These are phyloP conservation scores for Deuterostichococcus epilithicus DNA, from an alignment of 139 green algal genomes.

Conservation along the genomic window DNA sequence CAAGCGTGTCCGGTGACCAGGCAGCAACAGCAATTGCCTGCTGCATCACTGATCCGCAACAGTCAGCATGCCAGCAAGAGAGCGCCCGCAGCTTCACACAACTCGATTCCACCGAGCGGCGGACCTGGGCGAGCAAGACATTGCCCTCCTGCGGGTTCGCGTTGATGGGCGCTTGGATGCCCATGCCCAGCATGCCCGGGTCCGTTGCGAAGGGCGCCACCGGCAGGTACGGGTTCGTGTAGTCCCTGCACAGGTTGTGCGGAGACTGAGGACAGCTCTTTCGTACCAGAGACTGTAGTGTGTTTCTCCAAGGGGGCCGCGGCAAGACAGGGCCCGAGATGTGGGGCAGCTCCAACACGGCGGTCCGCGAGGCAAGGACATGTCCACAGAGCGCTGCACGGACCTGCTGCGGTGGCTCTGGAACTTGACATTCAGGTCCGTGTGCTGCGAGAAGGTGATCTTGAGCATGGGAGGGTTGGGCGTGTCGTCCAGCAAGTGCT, in stretches of 20 bases:
- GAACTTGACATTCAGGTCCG: slow-evolving; percentile 57
- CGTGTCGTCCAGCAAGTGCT: slow-evolving; percentile 36
- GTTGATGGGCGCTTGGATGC: not conserved
- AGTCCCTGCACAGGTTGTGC: slow-evolving; percentile 48
- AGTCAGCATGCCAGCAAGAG: too few relatives aligned
- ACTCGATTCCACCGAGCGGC: not conserved
- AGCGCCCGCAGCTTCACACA: not conserved
- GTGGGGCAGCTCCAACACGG: not conserved
- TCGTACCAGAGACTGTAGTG: too few relatives aligned
- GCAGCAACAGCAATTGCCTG: not conserved
- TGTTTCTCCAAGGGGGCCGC: not conserved
- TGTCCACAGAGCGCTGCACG: not conserved
- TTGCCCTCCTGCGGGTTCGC: slow-evolving; percentile 29
- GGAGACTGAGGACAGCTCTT: too few relatives aligned
- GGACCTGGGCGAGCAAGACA: slow-evolving; percentile 28
- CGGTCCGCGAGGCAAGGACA: not conserved
- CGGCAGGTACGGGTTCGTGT: slow-evolving; percentile 54
- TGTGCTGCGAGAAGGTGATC: slow-evolving; percentile 54
- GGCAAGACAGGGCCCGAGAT: not conserved
- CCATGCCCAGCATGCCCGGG: slow-evolving; percentile 19
- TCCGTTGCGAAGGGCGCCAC: slow-evolving; percentile 28
- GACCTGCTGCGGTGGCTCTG: slow-evolving; percentile 58
- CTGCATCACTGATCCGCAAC: too few relatives aligned
- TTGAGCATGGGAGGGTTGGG: slow-evolving; percentile 42
- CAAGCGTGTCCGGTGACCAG: too few relatives aligned